Percentiles rank a stretch among this genome's conserved stretches.
phyloP scores from a whole-genome alignment of 2,329 filamentous ascomycete species.

The Trichoderma sp. region DNA sequence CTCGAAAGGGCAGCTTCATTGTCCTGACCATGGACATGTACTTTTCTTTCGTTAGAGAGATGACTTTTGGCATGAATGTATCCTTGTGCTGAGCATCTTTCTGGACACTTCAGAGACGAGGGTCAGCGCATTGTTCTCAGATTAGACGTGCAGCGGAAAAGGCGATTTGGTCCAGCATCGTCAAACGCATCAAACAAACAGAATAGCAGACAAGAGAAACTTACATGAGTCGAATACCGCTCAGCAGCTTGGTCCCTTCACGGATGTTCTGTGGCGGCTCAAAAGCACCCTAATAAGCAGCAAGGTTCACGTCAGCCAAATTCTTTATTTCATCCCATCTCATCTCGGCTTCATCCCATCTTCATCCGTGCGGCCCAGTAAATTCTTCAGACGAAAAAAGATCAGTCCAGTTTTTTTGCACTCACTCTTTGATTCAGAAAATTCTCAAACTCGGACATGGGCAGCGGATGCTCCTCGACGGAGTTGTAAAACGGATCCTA shows the following conservation, averaged over 20 bases:
- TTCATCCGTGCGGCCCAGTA: background rate
- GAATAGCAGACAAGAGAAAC: slow-evolving; percentile 33
- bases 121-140: slow-evolving; percentile 1
- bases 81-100: slow-evolving; percentile 59
- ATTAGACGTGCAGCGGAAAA: background rate
- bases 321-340: background rate
- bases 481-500: slow-evolving; percentile 57
- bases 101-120: slow-evolving; percentile 52
- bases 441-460: slow-evolving; percentile 61
- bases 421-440: slow-evolving; percentile 56
- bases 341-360: background rate
- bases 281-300: slow-evolving; percentile 55
- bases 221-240: slow-evolving; percentile 60
- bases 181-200: background rate
- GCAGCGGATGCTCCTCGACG: slow-evolving; percentile 56
- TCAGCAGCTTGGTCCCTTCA: slow-evolving; percentile 50
- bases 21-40: slow-evolving; percentile 62
- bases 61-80: slow-evolving; percentile 59
- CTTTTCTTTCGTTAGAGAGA: slow-evolving; percentile 54
- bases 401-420: slow-evolving; percentile 8
- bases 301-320: background rate
- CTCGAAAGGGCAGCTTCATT: slow-evolving; percentile 58
- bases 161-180: background rate
- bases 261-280: slow-evolving; percentile 48
- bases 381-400: background rate